Percentiles rank a stretch among this genome's conserved stretches.
Evolutionary conservation across 2,329 filamentous ascomycete species (phyloP).

Genomic region (Aspergillus sp.): DNA sequence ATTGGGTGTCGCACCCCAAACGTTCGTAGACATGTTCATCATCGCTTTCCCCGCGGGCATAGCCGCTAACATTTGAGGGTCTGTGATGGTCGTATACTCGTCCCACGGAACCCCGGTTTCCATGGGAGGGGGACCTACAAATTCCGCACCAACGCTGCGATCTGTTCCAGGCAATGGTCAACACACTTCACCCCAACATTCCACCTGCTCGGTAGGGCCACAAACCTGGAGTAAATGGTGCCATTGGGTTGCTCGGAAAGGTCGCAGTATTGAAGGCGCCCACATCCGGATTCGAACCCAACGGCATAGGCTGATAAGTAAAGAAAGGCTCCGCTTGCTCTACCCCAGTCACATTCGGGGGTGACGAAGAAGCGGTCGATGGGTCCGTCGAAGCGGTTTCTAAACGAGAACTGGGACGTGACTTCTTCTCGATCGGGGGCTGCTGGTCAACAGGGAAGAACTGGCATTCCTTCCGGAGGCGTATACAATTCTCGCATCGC

Average conservation of each 20-base stretch:
- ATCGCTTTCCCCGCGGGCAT: constrained; percentile 37
- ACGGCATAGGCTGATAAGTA: constrained; percentile 38
- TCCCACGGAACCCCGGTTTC: constrained; percentile 42
- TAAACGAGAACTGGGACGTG: constrained; percentile 47
- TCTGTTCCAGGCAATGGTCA: constrained; percentile 26
- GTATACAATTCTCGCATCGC: constrained; percentile 89
- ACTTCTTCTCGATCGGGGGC: constrained; percentile 54
- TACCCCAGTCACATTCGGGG: constrained; percentile 32
- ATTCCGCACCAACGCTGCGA: constrained; percentile 32
- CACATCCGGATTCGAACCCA: constrained; percentile 39
- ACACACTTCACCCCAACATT: neutral
- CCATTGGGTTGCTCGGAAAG: constrained; percentile 37
- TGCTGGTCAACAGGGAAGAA: constrained; percentile 87
- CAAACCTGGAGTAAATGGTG: constrained; percentile 40
- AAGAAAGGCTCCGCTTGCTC: constrained; percentile 42
- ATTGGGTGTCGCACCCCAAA: constrained; percentile 34
- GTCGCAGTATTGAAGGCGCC: constrained; percentile 33
- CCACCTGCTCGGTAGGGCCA: constrained; percentile 10
- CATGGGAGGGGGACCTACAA: constrained; percentile 34
- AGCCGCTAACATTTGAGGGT: constrained; percentile 38
- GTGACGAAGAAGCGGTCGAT: constrained; percentile 54
- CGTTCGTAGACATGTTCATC: constrained; percentile 35
- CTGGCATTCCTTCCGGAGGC: constrained; percentile 90
- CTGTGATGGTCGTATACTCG: constrained; percentile 39
- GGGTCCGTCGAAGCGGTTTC: constrained; percentile 49